A percentile compares a stretch with the other conserved stretches of the same genome.
These are phyloP conservation scores for Fraxinus cuspidata DNA, from an alignment of 257 asterid genomes.

Conservation along the genomic window DNA sequence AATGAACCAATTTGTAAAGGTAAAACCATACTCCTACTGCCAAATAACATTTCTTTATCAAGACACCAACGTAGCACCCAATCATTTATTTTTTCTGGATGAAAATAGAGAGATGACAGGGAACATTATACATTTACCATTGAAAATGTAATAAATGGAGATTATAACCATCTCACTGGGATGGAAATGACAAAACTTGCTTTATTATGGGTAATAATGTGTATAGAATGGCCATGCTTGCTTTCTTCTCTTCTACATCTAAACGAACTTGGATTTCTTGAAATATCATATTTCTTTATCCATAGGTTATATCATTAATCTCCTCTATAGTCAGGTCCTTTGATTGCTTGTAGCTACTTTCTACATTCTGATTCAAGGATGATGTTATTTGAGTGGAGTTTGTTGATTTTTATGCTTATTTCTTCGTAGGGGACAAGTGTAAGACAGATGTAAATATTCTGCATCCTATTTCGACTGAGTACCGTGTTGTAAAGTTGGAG, in stretches of 20 bases:
- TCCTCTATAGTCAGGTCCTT: too few species aligned
- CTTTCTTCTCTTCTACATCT: background rate
- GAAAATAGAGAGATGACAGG: too few species aligned
- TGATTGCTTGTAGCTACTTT: background rate
- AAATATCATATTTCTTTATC: background rate
- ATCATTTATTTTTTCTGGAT: too few species aligned
- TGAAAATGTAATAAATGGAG: too few species aligned
- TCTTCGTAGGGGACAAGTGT: conserved; percentile 73
- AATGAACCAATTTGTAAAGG: too few species aligned
- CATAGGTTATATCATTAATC: background rate
- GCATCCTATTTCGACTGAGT: conserved; percentile 88
- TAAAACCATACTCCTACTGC: too few species aligned
- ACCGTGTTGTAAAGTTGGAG: conserved; percentile 78
- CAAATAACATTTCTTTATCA: too few species aligned
- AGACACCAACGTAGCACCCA: too few species aligned
- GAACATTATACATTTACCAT: too few species aligned
- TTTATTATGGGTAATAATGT: too few species aligned
- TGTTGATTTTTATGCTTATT: conserved; percentile 14
- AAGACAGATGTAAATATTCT: conserved; percentile 58
- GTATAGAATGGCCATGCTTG: background rate
- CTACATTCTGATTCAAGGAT: conserved; percentile 18
- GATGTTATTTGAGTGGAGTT: conserved; percentile 13
- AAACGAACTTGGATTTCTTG: background rate
- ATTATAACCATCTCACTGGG: too few species aligned
- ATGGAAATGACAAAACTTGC: too few species aligned